A percentile compares a stretch with the other conserved stretches of the same genome.
These are phyloP conservation scores for Paspalum vaginatum DNA, from an alignment of 176 grass and related monocot genomes.

Conservation along the genomic window DNA sequence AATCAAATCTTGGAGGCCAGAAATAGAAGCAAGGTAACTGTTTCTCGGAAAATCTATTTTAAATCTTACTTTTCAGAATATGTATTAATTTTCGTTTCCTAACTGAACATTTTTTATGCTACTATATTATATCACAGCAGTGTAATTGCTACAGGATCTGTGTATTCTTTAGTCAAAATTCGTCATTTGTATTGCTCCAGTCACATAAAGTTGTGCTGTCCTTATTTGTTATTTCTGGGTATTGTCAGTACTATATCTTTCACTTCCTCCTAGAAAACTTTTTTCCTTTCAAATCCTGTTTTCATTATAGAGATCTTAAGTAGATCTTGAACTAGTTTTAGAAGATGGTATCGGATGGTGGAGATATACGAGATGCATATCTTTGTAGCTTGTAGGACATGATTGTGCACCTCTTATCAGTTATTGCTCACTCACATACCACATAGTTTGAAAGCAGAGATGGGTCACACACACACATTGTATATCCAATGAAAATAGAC, in stretches of 20 bases:
- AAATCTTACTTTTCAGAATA: constrained; percentile 5
- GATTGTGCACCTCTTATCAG: neutral
- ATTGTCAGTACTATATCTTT: neutral
- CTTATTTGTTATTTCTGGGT: constrained; percentile 13
- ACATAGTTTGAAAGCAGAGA: constrained; percentile 3
- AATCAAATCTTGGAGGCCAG: constrained; percentile 66
- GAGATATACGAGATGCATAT: neutral
- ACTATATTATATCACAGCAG: constrained; percentile 5
- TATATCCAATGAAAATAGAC: neutral
- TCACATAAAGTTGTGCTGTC: neutral
- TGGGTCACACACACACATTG: neutral
- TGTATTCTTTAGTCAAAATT: constrained; percentile 13
- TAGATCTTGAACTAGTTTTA: constrained; percentile 11
- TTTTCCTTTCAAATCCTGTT: neutral
- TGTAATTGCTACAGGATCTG: constrained; percentile 15
- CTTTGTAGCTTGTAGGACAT: constrained; percentile 11
- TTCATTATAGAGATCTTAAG: neutral
- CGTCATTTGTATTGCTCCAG: too few relatives aligned
- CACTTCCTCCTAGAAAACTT: constrained; percentile 6
- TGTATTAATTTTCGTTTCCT: neutral
- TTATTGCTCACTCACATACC: neutral
- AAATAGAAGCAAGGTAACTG: constrained; percentile 53
- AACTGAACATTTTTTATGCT: constrained; percentile 10
- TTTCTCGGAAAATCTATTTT: constrained; percentile 47
- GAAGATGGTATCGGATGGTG: neutral